Evolutionary conservation across 2,329 filamentous ascomycete genomes (phyloP), one percentile per base, ranked within the genome.

Genomic region (Cladosporium sp.): DNA sequence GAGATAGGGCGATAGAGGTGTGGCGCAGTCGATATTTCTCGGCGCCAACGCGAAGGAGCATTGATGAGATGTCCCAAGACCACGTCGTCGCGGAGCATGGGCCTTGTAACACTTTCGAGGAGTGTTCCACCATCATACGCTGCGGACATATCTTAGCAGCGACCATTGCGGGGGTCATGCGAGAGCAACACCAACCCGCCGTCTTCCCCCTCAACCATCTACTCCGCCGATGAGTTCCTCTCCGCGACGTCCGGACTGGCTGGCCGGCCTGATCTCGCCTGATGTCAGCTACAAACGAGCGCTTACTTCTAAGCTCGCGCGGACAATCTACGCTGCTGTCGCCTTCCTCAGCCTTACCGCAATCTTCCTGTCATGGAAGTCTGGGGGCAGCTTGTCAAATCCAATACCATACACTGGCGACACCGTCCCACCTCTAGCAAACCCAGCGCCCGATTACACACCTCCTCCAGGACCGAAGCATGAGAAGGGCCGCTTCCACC

Each of bases 401-500:
- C 40, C 52, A 22, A 55, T 55, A 17, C 52, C 52, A 47, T 55
- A 55, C 40, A 32, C 28, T 32, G 28, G 28, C 9, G 52, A 55
- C 34, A n/a, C 40, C 15, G 19, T 32, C 19, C 20, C 19, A n/a
- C 40, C 40, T 15, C 1, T 24, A 20, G 52, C 25, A 9, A 42
- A 25, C 32, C 39, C 32, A 6, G n/a, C 17, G 20, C 52, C 52
- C 20, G 36, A 55, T 13, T 55, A 44, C 19, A 36, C 32, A n/a
- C 52, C 52, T 47, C 40, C 40, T 2, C 40, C 52, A n/a, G 39
- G 39, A 36, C 52, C 52, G 17, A 55, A 55, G 28, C 52, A 51
- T 20, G 28, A 40, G 19, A 64, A 62, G 48, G 65, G 59, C 8
- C 60, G 64, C 47, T 81, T 86, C 60, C 83, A 85, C 66, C 75